Base-by-base conservation (phyloP, 1,284 basidiomycete genomes). In the Cryptococcus sp. region DNA sequence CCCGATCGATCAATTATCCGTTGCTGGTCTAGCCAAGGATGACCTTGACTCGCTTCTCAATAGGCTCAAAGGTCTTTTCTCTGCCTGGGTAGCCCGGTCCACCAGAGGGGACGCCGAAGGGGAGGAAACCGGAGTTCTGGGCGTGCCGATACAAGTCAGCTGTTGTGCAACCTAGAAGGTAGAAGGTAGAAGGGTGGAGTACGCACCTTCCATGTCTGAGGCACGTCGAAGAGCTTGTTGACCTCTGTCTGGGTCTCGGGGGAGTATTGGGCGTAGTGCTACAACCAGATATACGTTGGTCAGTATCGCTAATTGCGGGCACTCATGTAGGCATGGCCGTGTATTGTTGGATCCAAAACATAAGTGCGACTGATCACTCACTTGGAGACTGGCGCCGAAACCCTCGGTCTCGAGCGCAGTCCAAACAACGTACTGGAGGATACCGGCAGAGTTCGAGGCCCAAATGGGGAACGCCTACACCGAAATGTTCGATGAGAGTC, bases 371-470 rank as follows among this genome's bases (percentile, higher is more conserved):
- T 10, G 31, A 35, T 35, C 13, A 62, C 71, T 50, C 46, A 73
- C 71, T 66, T 81, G 81, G 11, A 82, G 68, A 59, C 70, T 79
- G 6, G 77, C 80, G 46, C 82, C 82, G 66, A 81, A 75, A 8
- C 81, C 81, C 42, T 80, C 80, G 19, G 66, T 61, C 47, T 75
- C 75, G 25, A 83, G 71, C 0, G 80, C 76, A n/a, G 77, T 78
- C 82, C 82, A 82, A 20, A 76, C 63, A 57, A 78, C 74, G 63
- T 72, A 70, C 62, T 82, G 80, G 6, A 78, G 70, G 60, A 80
- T 80, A 57, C 73, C 74, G 5, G 67, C 54, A 5, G 70, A 62
- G 61, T 73, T 67, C 22, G 66, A 60, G 16, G 64, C 61, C 71
- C 70, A 76, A 20, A 60, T 56, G 13, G 62, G 61, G 68, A 76